These are phyloP conservation scores for Grosmannia serpens DNA, from an alignment of 2,329 filamentous ascomycete genomes.

Conservation along the genomic window DNA sequence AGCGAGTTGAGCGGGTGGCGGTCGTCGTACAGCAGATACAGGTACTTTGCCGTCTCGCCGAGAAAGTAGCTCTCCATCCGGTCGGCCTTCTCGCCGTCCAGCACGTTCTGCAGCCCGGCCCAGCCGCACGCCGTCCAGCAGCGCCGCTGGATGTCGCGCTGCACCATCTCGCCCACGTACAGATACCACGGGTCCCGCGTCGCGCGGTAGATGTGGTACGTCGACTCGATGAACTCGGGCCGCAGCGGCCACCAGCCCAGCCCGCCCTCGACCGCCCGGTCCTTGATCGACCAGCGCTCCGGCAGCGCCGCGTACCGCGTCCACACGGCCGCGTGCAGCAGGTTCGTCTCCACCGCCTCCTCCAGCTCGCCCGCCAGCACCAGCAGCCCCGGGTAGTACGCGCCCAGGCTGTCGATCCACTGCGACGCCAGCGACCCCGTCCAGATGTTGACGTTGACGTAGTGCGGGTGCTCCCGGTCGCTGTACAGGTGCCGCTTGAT, in stretches of 20 bases:
- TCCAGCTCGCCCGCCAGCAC: constrained; percentile 80
- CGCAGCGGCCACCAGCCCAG: constrained; percentile 91
- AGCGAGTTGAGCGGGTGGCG: constrained; percentile 78
- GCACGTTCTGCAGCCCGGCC: constrained; percentile 77
- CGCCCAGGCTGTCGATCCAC: constrained; percentile 93
- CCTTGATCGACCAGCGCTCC: constrained; percentile 83
- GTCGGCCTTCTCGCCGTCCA: constrained; percentile 75
- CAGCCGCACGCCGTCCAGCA: constrained; percentile 90
- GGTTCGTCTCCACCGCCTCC: constrained; percentile 79
- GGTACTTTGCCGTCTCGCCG: constrained; percentile 90
- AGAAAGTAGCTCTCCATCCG: constrained; percentile 99
- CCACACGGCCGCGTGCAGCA: constrained; percentile 89
- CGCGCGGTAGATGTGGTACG: constrained; percentile 88
- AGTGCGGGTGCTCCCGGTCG: constrained; percentile 74
- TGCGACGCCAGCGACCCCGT: constrained; percentile 81
- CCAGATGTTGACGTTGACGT: constrained; percentile 77
- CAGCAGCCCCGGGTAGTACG: constrained; percentile 86
- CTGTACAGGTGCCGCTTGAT: constrained; percentile 90
- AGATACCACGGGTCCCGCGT: constrained; percentile 95
- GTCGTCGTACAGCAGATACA: constrained; percentile 82
- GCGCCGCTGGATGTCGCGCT: constrained; percentile 74
- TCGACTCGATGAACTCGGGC: constrained; percentile 94
- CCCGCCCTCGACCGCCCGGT: constrained; percentile 73
- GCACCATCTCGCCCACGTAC: constrained; percentile 89
- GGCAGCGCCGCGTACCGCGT: constrained; percentile 87